Conservation (phyloP, 805 yeast genomes). For the Zygosaccharomyces bailii region DNA sequence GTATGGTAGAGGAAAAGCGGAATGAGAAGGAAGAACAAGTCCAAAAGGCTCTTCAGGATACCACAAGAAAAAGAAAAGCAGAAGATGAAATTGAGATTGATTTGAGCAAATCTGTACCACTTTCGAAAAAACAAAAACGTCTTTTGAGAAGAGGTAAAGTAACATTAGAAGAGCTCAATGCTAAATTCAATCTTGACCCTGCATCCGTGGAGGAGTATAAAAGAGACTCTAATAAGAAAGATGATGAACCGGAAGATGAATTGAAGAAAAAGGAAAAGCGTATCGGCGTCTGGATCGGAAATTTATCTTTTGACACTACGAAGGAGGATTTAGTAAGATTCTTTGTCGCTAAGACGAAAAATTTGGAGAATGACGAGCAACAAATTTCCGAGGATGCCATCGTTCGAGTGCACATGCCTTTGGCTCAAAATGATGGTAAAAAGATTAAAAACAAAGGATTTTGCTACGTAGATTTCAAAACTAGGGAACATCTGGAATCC, state of each 20-base stretch:
- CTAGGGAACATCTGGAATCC: conserved; percentile 54
- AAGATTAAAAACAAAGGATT: conserved; percentile 69
- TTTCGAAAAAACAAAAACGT: conserved; percentile 90
- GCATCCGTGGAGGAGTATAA: conserved; percentile 36
- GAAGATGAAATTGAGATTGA: conserved; percentile 65
- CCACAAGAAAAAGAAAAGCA: conserved; percentile 37
- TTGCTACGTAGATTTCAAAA: conserved; percentile 81
- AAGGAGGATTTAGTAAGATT: conserved; percentile 69
- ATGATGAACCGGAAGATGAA: conserved; percentile 33
- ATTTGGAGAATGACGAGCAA: conserved; percentile 36
- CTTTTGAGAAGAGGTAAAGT: conserved; percentile 72
- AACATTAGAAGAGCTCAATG: conserved; percentile 53
- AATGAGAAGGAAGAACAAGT: conserved; percentile 32
- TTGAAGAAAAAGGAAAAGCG: conserved; percentile 34
- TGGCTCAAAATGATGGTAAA: conserved; percentile 50
- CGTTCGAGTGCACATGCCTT: conserved; percentile 77
- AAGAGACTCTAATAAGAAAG: conserved; percentile 36
- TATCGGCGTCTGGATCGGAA: conserved; percentile 92
- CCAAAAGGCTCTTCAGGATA: conserved; percentile 35
- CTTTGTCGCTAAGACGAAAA: conserved; percentile 55
- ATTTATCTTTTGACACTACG: conserved; percentile 78
- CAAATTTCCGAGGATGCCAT: conserved; percentile 56
- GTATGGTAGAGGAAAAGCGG: conserved; percentile 17
- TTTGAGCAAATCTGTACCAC: conserved; percentile 66
- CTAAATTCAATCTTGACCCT: conserved; percentile 39